Evolutionary conservation across 2,329 filamentous ascomycete species (phyloP).

Genomic region (Verticillium isaacii): DNA sequence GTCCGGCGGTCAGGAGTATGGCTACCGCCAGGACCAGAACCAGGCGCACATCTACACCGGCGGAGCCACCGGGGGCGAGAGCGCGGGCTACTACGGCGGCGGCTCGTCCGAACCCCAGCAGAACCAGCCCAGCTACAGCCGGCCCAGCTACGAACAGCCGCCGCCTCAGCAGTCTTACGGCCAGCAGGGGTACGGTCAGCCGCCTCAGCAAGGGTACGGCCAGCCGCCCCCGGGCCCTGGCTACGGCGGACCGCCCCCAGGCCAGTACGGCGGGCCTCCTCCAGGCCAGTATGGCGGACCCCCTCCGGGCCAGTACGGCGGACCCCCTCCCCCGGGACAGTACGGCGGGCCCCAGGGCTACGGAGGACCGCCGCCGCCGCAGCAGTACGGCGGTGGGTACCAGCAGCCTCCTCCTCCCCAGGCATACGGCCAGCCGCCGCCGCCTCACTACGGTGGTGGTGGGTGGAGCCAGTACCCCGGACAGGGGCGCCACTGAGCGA

Average conservation of each 20-base stretch:
- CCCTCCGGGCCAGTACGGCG: constrained; percentile 23
- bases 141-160: constrained; percentile 26
- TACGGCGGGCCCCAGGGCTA: constrained; percentile 21
- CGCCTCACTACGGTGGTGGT: constrained; percentile 16
- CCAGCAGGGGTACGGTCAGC: constrained; percentile 26
- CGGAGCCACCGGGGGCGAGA: constrained; percentile 1
- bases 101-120: constrained; percentile 13
- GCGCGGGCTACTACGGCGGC: constrained; percentile 10
- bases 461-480: constrained; percentile 33
- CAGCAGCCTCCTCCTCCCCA: constrained; percentile 12
- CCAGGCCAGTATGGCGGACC: constrained; percentile 22
- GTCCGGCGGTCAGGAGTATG: constrained; percentile 28
- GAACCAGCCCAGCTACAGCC: constrained; percentile 14
- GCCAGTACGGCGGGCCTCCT: constrained; percentile 22
- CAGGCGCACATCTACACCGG: constrained; percentile 6
- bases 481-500: constrained; percentile 12
- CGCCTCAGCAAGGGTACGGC: constrained; percentile 17
- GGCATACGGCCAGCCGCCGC: constrained; percentile 12
- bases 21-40: constrained; percentile 31
- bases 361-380: constrained; percentile 11
- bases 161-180: constrained; percentile 23
- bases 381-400: constrained; percentile 8
- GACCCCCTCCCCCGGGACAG: constrained; percentile 12
- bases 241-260: constrained; percentile 23
- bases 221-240: constrained; percentile 12